Percentiles rank a stretch among this genome's conserved stretches.
Evolutionary conservation across 345 rosid species (phyloP).

Genomic region (Eucalyptus albens): DNA sequence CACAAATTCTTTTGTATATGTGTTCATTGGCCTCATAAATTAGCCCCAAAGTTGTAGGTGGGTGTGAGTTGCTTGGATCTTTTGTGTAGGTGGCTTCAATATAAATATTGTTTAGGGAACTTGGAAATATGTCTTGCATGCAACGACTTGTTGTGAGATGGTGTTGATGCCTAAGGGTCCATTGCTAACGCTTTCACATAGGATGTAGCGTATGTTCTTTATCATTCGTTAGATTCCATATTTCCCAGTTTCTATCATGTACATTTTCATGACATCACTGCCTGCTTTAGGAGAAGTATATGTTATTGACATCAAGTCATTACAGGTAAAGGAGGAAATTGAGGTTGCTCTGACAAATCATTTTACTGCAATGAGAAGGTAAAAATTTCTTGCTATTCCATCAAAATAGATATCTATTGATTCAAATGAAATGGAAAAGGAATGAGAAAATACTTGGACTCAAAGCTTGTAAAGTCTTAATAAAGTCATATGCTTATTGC

Average conservation of each 20-base stretch:
- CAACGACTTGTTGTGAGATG: neutral
- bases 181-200: neutral
- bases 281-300: neutral
- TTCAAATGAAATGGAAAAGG: neutral
- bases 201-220: neutral
- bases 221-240: neutral
- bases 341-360: constrained; percentile 77
- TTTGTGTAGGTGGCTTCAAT: neutral
- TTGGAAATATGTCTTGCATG: neutral
- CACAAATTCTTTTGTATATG: neutral
- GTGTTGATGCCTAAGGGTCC: neutral
- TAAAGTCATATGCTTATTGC: neutral
- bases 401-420: neutral
- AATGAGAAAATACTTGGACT: neutral
- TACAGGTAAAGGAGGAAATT: constrained; percentile 94
- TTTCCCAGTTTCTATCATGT: neutral
- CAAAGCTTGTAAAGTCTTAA: neutral
- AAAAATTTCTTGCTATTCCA: neutral
- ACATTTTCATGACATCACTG: neutral
- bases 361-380: constrained; percentile 56
- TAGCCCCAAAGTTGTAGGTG: neutral
- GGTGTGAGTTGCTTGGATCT: neutral
- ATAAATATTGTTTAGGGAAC: neutral
- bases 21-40: neutral
- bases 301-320: neutral